Base-by-base conservation (phyloP, 192 early-diverging fungal species). In the Umbelopsis isabellina region DNA sequence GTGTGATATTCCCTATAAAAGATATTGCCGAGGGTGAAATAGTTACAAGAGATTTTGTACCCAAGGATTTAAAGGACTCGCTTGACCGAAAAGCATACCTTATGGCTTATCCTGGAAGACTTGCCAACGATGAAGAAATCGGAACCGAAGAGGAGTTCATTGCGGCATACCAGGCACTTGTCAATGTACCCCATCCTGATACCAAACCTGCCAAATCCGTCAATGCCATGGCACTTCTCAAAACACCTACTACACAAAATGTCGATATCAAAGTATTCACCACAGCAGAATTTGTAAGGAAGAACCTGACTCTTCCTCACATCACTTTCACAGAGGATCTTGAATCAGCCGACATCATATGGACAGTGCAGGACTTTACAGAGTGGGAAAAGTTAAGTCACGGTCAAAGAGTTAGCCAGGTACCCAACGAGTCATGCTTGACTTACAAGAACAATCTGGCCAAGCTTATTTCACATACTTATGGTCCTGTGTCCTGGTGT, bases 1-100 rank as follows among this genome's bases (percentile, higher is more conserved):
- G 85, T 72, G 75, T 91, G 47, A 52, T 91, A 53, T 91, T 86
- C 79, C 89, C 90, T 1, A 82, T 87, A 49, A 80, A 81, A 51
- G 49, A 82, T 16, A 85, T 91, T 20, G 27, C 49, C 3, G 66
- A 81, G 35, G 86, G 87, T 35, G 85, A 85, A 21, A 47, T 69
- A 1, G 71, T 90, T 46, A 82, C 84, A 3, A 81, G 86, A 68
- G 87, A 91, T 65, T 84, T 83, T 61, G 83, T 88, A 22, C 90
- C 90, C 11, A 80, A 72, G 4, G 82, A 84, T 77, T 78, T 91
- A 69, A 75, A 74, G 15, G 80, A 84, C 21, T 67, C 79, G 4
- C 49, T 72, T 0, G 78, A 83, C 66, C 76, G 83, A 35, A 74
- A 74, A 47, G 90, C 83, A 1, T 91, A 91, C 49, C 75, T 89